Evolutionary conservation across 805 yeast species (phyloP).

Genomic region (Pichia heedii): DNA sequence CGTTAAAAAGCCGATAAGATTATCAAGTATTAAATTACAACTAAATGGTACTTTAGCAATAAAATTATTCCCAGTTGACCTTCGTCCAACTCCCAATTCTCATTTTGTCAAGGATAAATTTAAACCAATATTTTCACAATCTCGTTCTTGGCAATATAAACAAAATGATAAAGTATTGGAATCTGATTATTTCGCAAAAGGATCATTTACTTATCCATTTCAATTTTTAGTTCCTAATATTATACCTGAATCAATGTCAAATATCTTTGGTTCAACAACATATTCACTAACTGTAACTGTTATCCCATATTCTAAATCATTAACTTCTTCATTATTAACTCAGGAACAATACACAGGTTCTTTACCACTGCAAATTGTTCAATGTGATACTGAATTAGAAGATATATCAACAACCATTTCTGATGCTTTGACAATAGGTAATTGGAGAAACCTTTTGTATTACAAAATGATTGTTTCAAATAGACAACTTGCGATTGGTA

Average conservation of each 20-base stretch:
- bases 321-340: slow-evolving; percentile 10
- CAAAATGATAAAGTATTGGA: slow-evolving; percentile 6
- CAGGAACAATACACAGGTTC: neutral
- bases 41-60: slow-evolving; percentile 12
- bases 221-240: slow-evolving; percentile 18
- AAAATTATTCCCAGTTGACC: slow-evolving; percentile 2
- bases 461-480: slow-evolving; percentile 18
- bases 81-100: slow-evolving; percentile 1
- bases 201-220: slow-evolving; percentile 21
- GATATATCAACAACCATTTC: neutral
- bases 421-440: slow-evolving; percentile 19
- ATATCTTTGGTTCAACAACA: slow-evolving; percentile 14
- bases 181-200: slow-evolving; percentile 11
- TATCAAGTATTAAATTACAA: slow-evolving; percentile 9
- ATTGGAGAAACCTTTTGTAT: slow-evolving; percentile 24
- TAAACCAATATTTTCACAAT: slow-evolving; percentile 3
- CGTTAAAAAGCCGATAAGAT: slow-evolving; percentile 12
- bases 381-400: slow-evolving; percentile 9
- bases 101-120: neutral
- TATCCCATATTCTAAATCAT: slow-evolving; percentile 9
- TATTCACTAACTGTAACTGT: slow-evolving; percentile 15
- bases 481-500: slow-evolving; percentile 15
- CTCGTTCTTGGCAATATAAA: slow-evolving; percentile 9
- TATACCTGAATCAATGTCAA: slow-evolving; percentile 19
- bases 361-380: slow-evolving; percentile 9